phyloP scores from a whole-genome alignment of 306 rosid species.

The Quercus gilva region DNA sequence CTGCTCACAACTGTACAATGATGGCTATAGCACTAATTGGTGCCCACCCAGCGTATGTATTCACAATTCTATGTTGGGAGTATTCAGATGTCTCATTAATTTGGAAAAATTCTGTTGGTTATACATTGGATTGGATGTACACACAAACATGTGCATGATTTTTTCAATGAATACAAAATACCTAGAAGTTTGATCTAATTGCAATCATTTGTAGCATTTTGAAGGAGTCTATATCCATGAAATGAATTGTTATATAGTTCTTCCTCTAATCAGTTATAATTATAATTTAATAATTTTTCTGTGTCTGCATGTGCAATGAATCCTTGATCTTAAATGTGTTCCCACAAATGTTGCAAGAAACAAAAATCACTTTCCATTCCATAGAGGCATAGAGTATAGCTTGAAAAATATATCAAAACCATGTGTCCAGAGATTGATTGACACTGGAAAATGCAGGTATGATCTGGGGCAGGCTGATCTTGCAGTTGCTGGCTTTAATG shows the following conservation, averaged over 20 bases:
- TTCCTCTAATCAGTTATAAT: not conserved
- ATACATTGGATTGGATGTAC: not conserved
- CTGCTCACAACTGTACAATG: constrained; percentile 98
- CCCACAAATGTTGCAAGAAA: not conserved
- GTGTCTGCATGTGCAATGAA: not conserved
- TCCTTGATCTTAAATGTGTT: not conserved
- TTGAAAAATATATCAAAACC: not conserved
- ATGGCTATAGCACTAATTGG: constrained; percentile 95
- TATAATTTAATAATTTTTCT: not conserved
- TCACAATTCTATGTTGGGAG: constrained; percentile 2
- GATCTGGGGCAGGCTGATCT: constrained; percentile 96
- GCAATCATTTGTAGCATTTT: not conserved
- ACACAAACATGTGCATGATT: not conserved
- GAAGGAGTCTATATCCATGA: not conserved
- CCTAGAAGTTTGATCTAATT: not conserved
- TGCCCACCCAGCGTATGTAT: constrained; percentile 82
- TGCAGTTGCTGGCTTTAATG: constrained; percentile 82
- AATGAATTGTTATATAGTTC: not conserved
- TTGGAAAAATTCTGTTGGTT: not conserved
- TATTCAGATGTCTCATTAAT: constrained; percentile 2
- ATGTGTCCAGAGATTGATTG: constrained; percentile 19
- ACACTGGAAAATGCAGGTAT: constrained; percentile 54
- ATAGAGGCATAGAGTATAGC: not conserved
- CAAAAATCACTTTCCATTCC: constrained; percentile 3
- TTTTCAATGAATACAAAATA: too few relatives aligned